Evolutionary conservation across 805 yeast species (phyloP).

Genomic region (Clavispora vitiphila): DNA sequence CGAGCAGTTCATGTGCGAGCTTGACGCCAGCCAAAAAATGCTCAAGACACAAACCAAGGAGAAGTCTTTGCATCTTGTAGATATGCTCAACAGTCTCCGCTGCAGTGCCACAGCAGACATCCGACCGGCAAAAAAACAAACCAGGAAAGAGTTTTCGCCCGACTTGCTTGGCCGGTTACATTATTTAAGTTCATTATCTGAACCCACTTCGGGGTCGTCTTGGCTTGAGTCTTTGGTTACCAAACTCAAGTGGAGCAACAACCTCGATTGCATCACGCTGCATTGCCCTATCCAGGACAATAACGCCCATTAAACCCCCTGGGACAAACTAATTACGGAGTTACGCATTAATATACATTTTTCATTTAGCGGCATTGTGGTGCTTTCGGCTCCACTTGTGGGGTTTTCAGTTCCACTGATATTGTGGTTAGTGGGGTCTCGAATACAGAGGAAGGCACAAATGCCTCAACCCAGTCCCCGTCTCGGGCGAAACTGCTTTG

Average conservation of each 20-base stretch:
- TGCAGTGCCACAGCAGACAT: neutral
- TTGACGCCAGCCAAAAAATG: constrained; percentile 2
- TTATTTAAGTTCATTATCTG: constrained; percentile 11
- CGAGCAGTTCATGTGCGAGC: constrained; percentile 46
- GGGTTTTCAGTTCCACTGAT: too few relatives aligned
- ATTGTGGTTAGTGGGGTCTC: too few relatives aligned
- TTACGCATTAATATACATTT: too few relatives aligned
- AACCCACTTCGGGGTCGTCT: constrained; percentile 6
- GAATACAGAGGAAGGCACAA: too few relatives aligned
- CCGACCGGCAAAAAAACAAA: constrained; percentile 1
- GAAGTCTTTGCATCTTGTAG: neutral
- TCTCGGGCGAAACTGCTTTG: too few relatives aligned
- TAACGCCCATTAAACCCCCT: constrained; percentile 13
- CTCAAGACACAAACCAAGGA: neutral
- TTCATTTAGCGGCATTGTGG: too few relatives aligned
- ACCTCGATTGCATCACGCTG: neutral
- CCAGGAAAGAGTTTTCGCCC: constrained; percentile 27
- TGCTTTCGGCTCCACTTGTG: too few relatives aligned
- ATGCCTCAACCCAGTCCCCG: too few relatives aligned
- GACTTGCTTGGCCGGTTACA: constrained; percentile 20
- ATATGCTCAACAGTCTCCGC: constrained; percentile 2
- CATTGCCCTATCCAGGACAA: constrained; percentile 14
- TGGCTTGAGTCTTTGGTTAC: constrained; percentile 8
- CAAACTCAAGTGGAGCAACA: constrained; percentile 6
- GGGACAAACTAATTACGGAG: neutral